Evolutionary conservation across 306 rosid species (phyloP).

Genomic region (Gynostemma pentaphyllum): DNA sequence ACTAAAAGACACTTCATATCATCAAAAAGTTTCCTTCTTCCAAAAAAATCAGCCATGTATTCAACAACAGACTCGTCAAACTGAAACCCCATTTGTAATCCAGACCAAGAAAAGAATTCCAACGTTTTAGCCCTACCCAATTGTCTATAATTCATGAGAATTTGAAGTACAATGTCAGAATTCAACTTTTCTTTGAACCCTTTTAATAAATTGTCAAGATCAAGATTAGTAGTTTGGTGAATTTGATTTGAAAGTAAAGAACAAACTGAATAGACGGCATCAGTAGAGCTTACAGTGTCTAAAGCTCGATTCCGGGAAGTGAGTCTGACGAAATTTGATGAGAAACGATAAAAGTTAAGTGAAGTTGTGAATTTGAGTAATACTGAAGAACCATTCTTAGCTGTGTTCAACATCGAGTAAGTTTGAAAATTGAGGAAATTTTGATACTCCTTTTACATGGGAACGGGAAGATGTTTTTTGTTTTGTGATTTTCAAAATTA

Average conservation of each 20-base stretch:
- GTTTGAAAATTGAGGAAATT: too few relatives aligned
- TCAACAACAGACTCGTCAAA: conserved; percentile 49
- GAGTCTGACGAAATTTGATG: conserved; percentile 23
- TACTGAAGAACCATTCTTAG: background rate
- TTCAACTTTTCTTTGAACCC: conserved; percentile 19
- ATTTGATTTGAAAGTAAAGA: conserved; percentile 28
- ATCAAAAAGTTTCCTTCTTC: conserved; percentile 67
- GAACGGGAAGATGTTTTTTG: too few relatives aligned
- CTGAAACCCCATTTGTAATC: conserved; percentile 40
- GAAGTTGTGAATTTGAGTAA: background rate
- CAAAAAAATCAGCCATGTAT: conserved; percentile 61
- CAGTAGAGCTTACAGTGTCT: conserved; percentile 10
- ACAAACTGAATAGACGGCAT: conserved; percentile 19
- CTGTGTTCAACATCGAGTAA: background rate
- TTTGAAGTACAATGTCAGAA: conserved; percentile 42
- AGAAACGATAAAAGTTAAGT: conserved; percentile 1
- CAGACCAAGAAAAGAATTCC: conserved; percentile 61
- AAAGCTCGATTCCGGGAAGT: conserved; percentile 4
- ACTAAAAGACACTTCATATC: conserved; percentile 53
- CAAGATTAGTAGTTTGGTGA: conserved; percentile 10
- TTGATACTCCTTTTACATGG: too few relatives aligned
- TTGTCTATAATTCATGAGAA: conserved; percentile 40
- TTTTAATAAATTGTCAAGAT: conserved; percentile 23
- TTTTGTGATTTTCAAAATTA: too few relatives aligned
- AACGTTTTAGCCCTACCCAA: conserved; percentile 52